Conservation (phyloP, 2,329 filamentous ascomycete genomes). For the Fusarium pseudonygamai region DNA sequence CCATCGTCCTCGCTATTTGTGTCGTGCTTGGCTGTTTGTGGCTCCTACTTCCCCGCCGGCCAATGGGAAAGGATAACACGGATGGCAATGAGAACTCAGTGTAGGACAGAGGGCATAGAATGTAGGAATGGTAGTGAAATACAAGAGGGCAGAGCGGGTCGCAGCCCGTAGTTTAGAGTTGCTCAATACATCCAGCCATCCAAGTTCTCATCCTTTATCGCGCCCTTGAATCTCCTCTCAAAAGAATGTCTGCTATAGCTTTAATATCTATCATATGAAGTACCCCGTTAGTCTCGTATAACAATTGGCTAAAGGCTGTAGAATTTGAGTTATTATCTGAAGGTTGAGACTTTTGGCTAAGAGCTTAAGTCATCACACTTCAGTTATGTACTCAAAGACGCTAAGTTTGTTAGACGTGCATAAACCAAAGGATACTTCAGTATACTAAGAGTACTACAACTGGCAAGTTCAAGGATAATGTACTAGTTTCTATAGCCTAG, state of each 20-base stretch:
- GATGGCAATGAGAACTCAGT: background rate
- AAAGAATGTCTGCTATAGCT: too few species aligned
- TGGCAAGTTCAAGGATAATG: background rate
- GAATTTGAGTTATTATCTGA: background rate
- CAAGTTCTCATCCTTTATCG: background rate
- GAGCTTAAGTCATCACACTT: too few species aligned
- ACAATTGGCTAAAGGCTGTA: background rate
- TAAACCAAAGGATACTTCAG: background rate
- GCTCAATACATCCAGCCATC: accelerated
- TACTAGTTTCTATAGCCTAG: background rate
- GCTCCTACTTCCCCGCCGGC: background rate
- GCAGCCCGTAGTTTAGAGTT: background rate
- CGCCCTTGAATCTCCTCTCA: too few species aligned
- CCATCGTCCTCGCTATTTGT: background rate
- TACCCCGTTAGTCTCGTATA: background rate
- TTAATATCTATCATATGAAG: background rate
- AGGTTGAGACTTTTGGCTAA: too few species aligned
- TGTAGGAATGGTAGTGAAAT: background rate
- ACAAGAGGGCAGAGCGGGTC: accelerated
- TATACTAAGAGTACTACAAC: background rate
- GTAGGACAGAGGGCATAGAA: background rate
- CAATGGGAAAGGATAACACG: background rate
- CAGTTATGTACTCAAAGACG: too few species aligned
- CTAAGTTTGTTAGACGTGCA: background rate
- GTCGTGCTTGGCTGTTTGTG: background rate